These are phyloP conservation scores for Apium graveolens DNA, from an alignment of 129 eudicot species.

Conservation along the genomic window DNA sequence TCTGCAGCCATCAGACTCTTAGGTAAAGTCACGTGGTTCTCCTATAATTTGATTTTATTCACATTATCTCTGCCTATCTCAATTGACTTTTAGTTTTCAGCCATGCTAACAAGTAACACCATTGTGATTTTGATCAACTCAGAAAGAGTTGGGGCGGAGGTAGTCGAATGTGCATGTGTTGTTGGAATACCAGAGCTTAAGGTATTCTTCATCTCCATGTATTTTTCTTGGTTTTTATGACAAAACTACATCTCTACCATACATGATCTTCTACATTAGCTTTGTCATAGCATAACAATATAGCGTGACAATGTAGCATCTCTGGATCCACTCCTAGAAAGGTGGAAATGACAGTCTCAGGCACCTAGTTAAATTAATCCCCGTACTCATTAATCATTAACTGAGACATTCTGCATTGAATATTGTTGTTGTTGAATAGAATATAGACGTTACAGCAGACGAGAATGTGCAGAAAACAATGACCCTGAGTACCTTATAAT, in stretches of 20 bases:
- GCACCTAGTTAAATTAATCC: background rate
- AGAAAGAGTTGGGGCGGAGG: slow-evolving; percentile 53
- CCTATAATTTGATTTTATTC: background rate
- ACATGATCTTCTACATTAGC: background rate
- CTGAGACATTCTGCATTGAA: background rate
- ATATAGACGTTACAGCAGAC: background rate
- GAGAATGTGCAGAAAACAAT: background rate
- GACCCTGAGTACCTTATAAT: background rate
- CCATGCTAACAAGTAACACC: background rate
- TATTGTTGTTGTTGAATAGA: background rate
- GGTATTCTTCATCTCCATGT: slow-evolving; percentile 18
- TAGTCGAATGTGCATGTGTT: slow-evolving; percentile 56
- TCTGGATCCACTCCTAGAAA: background rate
- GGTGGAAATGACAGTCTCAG: background rate
- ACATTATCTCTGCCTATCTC: background rate
- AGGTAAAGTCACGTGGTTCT: slow-evolving; percentile 33
- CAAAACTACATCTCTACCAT: background rate
- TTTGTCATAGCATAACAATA: background rate
- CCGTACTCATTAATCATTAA: background rate
- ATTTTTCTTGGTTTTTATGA: background rate
- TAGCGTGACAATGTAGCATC: background rate
- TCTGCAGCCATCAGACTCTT: slow-evolving; percentile 83
- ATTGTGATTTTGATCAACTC: background rate
- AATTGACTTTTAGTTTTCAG: too few species aligned
- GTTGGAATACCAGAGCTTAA: slow-evolving; percentile 47